Percentiles rank a stretch among this genome's conserved stretches.
Conservation (phyloP, 2,329 filamentous ascomycete genomes). For the Xylaria arbuscula region DNA sequence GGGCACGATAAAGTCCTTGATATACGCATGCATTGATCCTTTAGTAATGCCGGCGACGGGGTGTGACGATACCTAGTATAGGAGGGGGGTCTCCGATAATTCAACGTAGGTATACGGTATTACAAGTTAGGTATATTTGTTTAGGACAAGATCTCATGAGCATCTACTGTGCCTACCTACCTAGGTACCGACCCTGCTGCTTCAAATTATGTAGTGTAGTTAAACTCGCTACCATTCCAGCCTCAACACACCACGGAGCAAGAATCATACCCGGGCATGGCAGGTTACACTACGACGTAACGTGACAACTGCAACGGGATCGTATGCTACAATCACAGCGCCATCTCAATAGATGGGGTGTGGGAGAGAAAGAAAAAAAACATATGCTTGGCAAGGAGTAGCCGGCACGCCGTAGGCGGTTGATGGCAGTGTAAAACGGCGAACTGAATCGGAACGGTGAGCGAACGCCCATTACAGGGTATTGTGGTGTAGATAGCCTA, state of each 20-base stretch:
- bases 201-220: not conserved
- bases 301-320: slow-evolving; percentile 20
- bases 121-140: not conserved
- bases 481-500: slow-evolving; percentile 26
- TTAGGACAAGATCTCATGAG: not conserved
- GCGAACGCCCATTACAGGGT: not conserved
- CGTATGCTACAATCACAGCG: slow-evolving; percentile 1
- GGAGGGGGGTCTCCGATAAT: not conserved
- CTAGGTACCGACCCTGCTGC: not conserved
- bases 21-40: slow-evolving; percentile 8
- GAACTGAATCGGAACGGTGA: not conserved
- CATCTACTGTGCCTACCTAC: not conserved
- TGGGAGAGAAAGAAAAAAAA: not conserved
- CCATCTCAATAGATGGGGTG: slow-evolving; percentile 16
- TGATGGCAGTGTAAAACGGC: not conserved
- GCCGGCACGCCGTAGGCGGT: not conserved
- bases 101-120: not conserved
- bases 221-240: not conserved
- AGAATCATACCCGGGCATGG: not conserved
- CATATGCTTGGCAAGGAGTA: not conserved
- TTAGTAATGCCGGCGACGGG: not conserved
- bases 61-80: not conserved
- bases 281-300: slow-evolving; percentile 23
- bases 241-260: slow-evolving; percentile 4
- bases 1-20: slow-evolving; percentile 25